phyloP scores from a whole-genome alignment of 2,329 filamentous ascomycete genomes.

The Neonectria sp. region DNA sequence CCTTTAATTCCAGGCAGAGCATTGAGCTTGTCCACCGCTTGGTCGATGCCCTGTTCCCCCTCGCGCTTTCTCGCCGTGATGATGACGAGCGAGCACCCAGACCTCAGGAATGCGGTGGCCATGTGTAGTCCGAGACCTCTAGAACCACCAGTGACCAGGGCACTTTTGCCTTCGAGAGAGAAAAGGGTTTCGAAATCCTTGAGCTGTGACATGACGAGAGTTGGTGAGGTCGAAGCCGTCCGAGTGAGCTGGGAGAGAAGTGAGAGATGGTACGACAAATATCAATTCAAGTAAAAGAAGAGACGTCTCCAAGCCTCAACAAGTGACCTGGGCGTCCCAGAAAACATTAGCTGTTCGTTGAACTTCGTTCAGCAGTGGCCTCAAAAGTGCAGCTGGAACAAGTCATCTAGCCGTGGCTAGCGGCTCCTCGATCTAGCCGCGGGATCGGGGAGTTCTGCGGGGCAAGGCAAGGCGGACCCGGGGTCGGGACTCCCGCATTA shows the following conservation, averaged over 20 bases:
- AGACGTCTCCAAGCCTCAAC: not conserved
- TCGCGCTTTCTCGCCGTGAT: slow-evolving; percentile 80
- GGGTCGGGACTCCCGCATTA: slow-evolving; percentile 8
- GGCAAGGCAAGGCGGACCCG: slow-evolving; percentile 6
- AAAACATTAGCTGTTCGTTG: not conserved
- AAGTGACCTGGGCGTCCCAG: not conserved
- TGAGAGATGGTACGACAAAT: not conserved
- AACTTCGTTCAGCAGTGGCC: not conserved
- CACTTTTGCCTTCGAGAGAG: slow-evolving; percentile 56
- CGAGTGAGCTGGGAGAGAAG: not conserved
- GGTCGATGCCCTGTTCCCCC: slow-evolving; percentile 68
- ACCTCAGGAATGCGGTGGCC: slow-evolving; percentile 76
- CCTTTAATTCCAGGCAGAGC: slow-evolving; percentile 71
- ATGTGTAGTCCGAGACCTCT: slow-evolving; percentile 72
- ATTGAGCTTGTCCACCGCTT: slow-evolving; percentile 77
- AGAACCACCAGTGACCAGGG: slow-evolving; percentile 65
- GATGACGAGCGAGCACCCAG: slow-evolving; percentile 79
- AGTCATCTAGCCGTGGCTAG: slow-evolving; percentile 30
- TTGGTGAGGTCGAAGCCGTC: not conserved
- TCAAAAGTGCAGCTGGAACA: not conserved
- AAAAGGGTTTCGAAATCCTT: slow-evolving; percentile 48
- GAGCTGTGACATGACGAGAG: slow-evolving; percentile 47
- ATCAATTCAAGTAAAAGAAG: not conserved
- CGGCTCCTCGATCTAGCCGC: slow-evolving; percentile 19
- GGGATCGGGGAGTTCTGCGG: slow-evolving; percentile 25